Evolutionary conservation across 805 yeast genomes (phyloP).

Genomic region (Teunomyces aglyptinius): DNA sequence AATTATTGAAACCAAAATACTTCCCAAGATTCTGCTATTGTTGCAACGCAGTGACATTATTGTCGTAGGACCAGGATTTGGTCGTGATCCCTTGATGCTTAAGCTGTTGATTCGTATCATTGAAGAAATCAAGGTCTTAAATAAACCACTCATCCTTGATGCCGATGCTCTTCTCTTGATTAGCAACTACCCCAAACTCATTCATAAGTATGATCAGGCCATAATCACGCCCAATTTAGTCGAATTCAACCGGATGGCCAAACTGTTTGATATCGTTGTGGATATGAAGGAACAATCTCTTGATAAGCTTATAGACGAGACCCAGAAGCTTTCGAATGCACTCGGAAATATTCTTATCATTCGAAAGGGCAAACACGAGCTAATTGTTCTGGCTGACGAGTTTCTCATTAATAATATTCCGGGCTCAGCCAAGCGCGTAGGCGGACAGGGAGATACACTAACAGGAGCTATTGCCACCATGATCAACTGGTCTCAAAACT

Average conservation of each 20-base stretch:
- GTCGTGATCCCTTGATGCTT: slow-evolving; percentile 72
- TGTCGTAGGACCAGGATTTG: slow-evolving; percentile 92
- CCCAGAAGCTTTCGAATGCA: slow-evolving; percentile 37
- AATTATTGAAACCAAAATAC: slow-evolving; percentile 42
- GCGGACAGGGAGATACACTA: slow-evolving; percentile 96
- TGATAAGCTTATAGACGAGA: slow-evolving; percentile 1
- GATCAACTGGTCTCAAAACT: slow-evolving; percentile 74
- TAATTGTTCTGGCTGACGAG: slow-evolving; percentile 52
- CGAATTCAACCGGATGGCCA: slow-evolving; percentile 72
- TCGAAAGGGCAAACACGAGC: slow-evolving; percentile 70
- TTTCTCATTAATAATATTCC: slow-evolving; percentile 41
- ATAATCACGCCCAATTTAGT: slow-evolving; percentile 87
- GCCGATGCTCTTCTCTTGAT: slow-evolving; percentile 84
- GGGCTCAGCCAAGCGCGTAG: slow-evolving; percentile 81
- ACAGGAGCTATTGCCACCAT: slow-evolving; percentile 84
- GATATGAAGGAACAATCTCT: slow-evolving; percentile 1
- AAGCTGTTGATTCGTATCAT: slow-evolving; percentile 57
- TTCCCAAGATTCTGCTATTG: slow-evolving; percentile 55
- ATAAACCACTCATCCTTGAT: slow-evolving; percentile 76
- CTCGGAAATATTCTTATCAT: slow-evolving; percentile 63
- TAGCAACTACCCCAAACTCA: slow-evolving; percentile 52
- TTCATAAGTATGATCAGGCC: slow-evolving; percentile 56
- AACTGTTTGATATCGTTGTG: slow-evolving; percentile 11
- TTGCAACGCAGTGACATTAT: slow-evolving; percentile 73
- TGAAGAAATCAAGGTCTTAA: slow-evolving; percentile 50